Base-by-base conservation (phyloP, 306 rosid species). In the Albizia julibrissin region DNA sequence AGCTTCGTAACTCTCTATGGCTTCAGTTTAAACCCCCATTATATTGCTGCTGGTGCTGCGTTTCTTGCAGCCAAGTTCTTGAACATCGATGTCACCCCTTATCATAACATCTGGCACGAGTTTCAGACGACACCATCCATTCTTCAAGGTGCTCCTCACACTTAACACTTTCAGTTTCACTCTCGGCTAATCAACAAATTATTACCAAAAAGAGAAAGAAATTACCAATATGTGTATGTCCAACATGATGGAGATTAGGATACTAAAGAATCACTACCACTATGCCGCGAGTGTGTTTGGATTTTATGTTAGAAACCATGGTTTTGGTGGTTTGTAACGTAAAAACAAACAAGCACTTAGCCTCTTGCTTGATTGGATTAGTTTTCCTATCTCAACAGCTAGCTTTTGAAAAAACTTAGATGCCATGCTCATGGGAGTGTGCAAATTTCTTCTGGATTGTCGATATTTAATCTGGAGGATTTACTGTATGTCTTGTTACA, bases 1-100 rank as follows among this genome's bases (percentile, higher is more conserved):
- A 98, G 94, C 97, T 96, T 72, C 89, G 99, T 79, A 96, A 97
- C 81, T 96, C 98, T 42, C 92, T 96, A 43, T 96, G 98, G 99
- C 98, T 96, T 84, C 99, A 96, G 83, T 96, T 96, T 81, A 92
- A 92, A 81, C 97, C 99, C n/a, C 40, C 93, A 92, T 83, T 95
- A 96, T 79, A 96, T 96, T 80, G 99, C 99, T 24, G 99, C 97
- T 67, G 99, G 99, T 84, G 98, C 98, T 75, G 91, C 93, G 22
- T 92, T 87, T 88, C 97, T 96, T 75, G 98, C 98, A 34, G 92
- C 95, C 37, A 92, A 89, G 87, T 91, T 89, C 87, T 85, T 96
- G 73, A 88, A 92, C 87, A 76, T 96, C 89, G 97, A 96, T 86
- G 91, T 92, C 66, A 80, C 86, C 74, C 84, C 94, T 33, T 76